phyloP scores from a whole-genome alignment of 2,329 filamentous ascomycete species.

The Sarocladium oryzae region DNA sequence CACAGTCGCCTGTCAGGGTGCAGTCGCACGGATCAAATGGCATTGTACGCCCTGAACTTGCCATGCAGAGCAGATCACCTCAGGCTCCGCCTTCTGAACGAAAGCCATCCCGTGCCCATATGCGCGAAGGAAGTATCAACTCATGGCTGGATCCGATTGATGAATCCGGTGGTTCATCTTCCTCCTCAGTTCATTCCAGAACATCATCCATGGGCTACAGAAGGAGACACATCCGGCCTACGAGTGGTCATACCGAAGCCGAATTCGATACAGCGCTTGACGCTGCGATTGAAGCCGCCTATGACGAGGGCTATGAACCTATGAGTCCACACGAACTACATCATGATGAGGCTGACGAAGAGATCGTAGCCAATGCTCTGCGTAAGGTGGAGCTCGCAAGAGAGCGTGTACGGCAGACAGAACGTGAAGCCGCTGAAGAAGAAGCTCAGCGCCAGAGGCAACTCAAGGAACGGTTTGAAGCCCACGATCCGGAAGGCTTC shows the following conservation, averaged over 20 bases:
- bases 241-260: constrained; percentile 70
- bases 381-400: constrained; percentile 69
- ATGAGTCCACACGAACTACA: constrained; percentile 44
- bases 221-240: constrained; percentile 61
- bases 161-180: constrained; percentile 75
- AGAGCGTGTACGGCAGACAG: constrained; percentile 66
- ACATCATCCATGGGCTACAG: constrained; percentile 64
- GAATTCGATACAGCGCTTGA: constrained; percentile 93
- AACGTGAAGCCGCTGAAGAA: constrained; percentile 52
- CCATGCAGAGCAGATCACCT: constrained; percentile 13
- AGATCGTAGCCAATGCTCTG: constrained; percentile 48
- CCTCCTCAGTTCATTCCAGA: constrained; percentile 74
- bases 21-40: constrained; percentile 18
- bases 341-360: constrained; percentile 30
- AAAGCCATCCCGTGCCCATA: constrained; percentile 25
- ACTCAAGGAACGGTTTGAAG: constrained; percentile 5
- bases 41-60: constrained; percentile 29
- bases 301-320: constrained; percentile 84
- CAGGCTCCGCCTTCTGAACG: constrained; percentile 18
- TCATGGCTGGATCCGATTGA: constrained; percentile 95
- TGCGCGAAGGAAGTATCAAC: constrained; percentile 62
- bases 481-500: constrained; percentile 3
- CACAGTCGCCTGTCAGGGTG: constrained; percentile 34
- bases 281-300: constrained; percentile 91
- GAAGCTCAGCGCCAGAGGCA: constrained; percentile 40